Conservation (phyloP, 2,329 filamentous ascomycete species). For the Penicillium aurantiogriseum region DNA sequence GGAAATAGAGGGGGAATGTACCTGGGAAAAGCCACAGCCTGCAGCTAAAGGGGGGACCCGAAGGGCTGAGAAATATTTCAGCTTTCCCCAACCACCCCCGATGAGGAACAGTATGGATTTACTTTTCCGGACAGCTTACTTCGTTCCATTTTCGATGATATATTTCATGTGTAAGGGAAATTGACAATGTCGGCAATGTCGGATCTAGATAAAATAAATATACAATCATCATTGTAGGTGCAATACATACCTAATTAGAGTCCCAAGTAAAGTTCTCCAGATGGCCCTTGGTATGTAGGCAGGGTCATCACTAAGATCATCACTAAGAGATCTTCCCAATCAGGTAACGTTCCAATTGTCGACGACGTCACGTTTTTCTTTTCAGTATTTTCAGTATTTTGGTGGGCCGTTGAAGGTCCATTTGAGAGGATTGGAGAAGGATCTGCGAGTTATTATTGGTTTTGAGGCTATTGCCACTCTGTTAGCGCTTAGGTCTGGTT, state of each 20-base stretch:
- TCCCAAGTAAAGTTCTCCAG: neutral
- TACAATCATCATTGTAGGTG: constrained; percentile 5
- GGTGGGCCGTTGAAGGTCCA: constrained; percentile 1
- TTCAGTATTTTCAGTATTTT: neutral
- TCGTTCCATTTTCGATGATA: neutral
- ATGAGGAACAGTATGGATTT: neutral
- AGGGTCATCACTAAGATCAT: neutral
- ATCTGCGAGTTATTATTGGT: neutral
- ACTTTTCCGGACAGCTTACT: neutral
- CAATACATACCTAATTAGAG: neutral
- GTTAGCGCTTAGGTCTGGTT: constrained; percentile 10
- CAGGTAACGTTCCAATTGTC: constrained; percentile 12
- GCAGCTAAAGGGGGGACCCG: constrained; percentile 5
- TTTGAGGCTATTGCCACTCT: constrained; percentile 10
- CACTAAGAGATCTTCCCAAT: constrained; percentile 2
- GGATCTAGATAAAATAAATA: neutral
- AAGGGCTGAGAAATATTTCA: constrained; percentile 4
- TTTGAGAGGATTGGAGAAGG: neutral
- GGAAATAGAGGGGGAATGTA: constrained; percentile 11
- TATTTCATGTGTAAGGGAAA: neutral
- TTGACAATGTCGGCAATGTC: neutral
- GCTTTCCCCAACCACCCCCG: neutral
- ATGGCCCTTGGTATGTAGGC: constrained; percentile 1
- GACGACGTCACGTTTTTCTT: constrained; percentile 24
- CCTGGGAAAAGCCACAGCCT: constrained; percentile 14